Percentiles rank a stretch among this genome's conserved stretches.
These are phyloP conservation scores for Conticribra guillardii DNA, from an alignment of 108 stramenopile species.

Conservation along the genomic window DNA sequence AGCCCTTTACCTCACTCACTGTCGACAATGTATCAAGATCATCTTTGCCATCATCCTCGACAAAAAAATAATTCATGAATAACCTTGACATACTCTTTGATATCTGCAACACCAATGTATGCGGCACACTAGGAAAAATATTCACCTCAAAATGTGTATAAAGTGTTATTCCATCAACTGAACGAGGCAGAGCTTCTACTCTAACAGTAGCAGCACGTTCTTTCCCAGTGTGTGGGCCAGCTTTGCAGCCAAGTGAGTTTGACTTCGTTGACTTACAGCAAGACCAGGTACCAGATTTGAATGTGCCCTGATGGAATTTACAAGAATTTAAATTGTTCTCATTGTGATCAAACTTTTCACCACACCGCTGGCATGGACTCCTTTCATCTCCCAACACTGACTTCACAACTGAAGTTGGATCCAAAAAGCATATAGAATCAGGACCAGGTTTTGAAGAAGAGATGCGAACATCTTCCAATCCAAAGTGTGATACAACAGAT, in stretches of 20 bases:
- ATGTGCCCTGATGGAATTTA: slow-evolving; percentile 39
- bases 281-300: slow-evolving; percentile 28
- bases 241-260: slow-evolving; percentile 45
- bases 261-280: slow-evolving; percentile 33
- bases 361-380: slow-evolving; percentile 51
- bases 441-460: slow-evolving; percentile 41
- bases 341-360: slow-evolving; percentile 43
- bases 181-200: slow-evolving; percentile 46
- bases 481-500: slow-evolving; percentile 32
- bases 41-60: slow-evolving; percentile 34
- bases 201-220: slow-evolving; percentile 52
- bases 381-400: slow-evolving; percentile 38
- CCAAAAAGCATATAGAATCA: slow-evolving; percentile 46
- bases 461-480: slow-evolving; percentile 49
- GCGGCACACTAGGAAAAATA: slow-evolving; percentile 48
- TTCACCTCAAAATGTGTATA: slow-evolving; percentile 61
- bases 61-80: slow-evolving; percentile 50
- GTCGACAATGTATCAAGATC: slow-evolving; percentile 20
- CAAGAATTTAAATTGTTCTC: slow-evolving; percentile 44
- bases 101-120: slow-evolving; percentile 45
- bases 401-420: slow-evolving; percentile 41
- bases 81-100: slow-evolving; percentile 51
- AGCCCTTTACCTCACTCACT: slow-evolving; percentile 25
- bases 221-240: slow-evolving; percentile 56
- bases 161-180: slow-evolving; percentile 47